Conservation (phyloP, 2,329 filamentous ascomycete species). For the Ascochyta viciae-villosae region DNA sequence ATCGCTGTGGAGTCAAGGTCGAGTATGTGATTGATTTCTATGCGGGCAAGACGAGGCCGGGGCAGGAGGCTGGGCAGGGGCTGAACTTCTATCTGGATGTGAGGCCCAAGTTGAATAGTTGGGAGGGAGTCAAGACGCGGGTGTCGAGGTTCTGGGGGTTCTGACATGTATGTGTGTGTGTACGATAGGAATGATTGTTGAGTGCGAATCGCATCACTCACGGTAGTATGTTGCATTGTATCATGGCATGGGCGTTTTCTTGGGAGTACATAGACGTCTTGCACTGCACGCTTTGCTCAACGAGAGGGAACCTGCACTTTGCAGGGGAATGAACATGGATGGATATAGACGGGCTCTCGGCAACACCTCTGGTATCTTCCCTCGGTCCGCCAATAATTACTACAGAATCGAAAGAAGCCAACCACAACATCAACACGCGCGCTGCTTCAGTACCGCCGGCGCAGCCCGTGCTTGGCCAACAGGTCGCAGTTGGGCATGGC, state of each 20-base stretch:
- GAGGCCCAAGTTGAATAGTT: constrained; percentile 69
- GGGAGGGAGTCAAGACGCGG: constrained; percentile 67
- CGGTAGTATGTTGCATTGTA: neutral
- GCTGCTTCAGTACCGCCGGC: constrained; percentile 9
- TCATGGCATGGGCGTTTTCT: constrained; percentile 10
- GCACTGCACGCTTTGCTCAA: too few relatives aligned
- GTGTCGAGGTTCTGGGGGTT: constrained; percentile 57
- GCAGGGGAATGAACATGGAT: neutral
- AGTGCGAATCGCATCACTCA: neutral
- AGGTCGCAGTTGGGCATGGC: constrained; percentile 66
- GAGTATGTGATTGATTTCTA: constrained; percentile 99
- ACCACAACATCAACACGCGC: neutral
- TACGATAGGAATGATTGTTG: constrained; percentile 12
- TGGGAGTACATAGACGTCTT: neutral
- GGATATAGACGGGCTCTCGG: too few relatives aligned
- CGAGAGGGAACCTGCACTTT: neutral
- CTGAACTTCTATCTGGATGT: constrained; percentile 72
- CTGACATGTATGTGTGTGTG: constrained; percentile 26
- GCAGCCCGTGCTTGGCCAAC: constrained; percentile 56
- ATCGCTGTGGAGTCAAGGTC: constrained; percentile 82
- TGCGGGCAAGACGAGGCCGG: constrained; percentile 67
- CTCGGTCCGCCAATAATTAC: constrained; percentile 12
- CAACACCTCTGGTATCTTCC: constrained; percentile 8
- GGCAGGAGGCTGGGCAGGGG: constrained; percentile 50
- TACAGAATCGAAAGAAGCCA: constrained; percentile 4